A percentile compares a stretch with the other conserved stretches of the same genome.
phyloP scores from a whole-genome alignment of 257 asterid genomes.

The Rhazya stricta region DNA sequence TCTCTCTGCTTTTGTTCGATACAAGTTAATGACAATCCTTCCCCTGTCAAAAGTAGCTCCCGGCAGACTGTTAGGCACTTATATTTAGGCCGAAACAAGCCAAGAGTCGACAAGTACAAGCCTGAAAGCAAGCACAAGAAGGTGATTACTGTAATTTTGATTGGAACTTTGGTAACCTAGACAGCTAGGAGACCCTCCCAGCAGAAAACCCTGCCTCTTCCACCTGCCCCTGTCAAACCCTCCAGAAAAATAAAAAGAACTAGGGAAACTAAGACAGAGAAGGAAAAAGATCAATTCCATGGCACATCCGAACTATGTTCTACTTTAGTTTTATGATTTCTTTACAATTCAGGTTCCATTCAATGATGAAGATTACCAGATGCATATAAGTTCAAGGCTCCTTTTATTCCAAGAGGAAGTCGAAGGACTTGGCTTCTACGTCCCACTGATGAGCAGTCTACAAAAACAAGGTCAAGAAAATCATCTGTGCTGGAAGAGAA shows the following conservation, averaged over 20 bases:
- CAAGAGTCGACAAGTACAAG: conserved; percentile 20
- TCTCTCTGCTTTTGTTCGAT: neutral
- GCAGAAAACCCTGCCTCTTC: neutral
- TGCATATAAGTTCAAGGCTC: conserved; percentile 3
- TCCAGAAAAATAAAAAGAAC: neutral
- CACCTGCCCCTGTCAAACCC: neutral
- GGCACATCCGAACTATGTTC: neutral
- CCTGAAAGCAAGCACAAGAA: conserved; percentile 21
- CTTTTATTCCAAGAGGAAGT: conserved; percentile 27
- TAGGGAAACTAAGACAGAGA: neutral
- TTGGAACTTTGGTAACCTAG: neutral
- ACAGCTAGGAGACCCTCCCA: neutral
- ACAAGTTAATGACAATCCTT: conserved; percentile 27
- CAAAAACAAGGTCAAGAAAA: conserved; percentile 5
- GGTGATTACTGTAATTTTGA: conserved; percentile 25
- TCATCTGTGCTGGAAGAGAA: conserved; percentile 13
- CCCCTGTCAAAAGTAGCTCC: conserved; percentile 11
- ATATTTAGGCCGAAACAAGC: conserved; percentile 15
- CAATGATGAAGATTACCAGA: conserved; percentile 21
- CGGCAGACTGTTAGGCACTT: conserved; percentile 15
- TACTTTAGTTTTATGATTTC: neutral
- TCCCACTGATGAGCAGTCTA: conserved; percentile 5
- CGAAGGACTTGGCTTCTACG: conserved; percentile 23
- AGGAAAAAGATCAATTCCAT: neutral
- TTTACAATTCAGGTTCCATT: conserved; percentile 25